Evolutionary conservation across 1,284 basidiomycete species (phyloP).

Genomic region (Tylopilus orsonianus): DNA sequence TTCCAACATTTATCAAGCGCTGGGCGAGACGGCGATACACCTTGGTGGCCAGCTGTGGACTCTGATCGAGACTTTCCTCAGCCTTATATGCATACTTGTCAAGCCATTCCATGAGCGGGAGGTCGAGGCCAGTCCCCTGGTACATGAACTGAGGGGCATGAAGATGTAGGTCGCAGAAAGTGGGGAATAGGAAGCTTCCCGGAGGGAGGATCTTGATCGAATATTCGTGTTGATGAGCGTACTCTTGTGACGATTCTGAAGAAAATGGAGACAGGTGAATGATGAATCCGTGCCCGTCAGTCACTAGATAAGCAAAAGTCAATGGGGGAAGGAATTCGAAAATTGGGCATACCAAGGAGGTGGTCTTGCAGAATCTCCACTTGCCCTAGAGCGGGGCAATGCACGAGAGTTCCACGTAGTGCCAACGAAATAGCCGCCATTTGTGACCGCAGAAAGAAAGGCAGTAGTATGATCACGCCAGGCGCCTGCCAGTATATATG

Average conservation of each 20-base stretch:
- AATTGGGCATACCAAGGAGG: constrained; percentile 46
- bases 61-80: constrained; percentile 69
- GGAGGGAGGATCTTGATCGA: constrained; percentile 39
- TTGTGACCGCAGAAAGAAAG: constrained; percentile 1
- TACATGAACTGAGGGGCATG: constrained; percentile 88
- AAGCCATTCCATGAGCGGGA: constrained; percentile 83
- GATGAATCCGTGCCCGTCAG: constrained; percentile 56
- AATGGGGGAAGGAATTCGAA: not conserved
- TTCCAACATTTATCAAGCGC: constrained; percentile 69
- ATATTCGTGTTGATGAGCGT: constrained; percentile 26
- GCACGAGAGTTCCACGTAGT: constrained; percentile 56
- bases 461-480: not conserved
- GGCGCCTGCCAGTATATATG: not conserved
- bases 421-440: constrained; percentile 17
- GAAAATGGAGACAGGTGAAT: constrained; percentile 44
- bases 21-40: constrained; percentile 68
- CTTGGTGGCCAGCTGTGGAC: constrained; percentile 54
- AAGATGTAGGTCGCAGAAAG: constrained; percentile 79
- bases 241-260: constrained; percentile 36
- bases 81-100: constrained; percentile 76
- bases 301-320: constrained; percentile 38
- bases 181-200: constrained; percentile 71
- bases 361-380: constrained; percentile 58
- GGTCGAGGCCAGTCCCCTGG: constrained; percentile 79
- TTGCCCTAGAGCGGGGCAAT: constrained; percentile 48